Evolutionary conservation across 768 basidiomycete genomes (phyloP).

Genomic region (Auriculariales sp.): DNA sequence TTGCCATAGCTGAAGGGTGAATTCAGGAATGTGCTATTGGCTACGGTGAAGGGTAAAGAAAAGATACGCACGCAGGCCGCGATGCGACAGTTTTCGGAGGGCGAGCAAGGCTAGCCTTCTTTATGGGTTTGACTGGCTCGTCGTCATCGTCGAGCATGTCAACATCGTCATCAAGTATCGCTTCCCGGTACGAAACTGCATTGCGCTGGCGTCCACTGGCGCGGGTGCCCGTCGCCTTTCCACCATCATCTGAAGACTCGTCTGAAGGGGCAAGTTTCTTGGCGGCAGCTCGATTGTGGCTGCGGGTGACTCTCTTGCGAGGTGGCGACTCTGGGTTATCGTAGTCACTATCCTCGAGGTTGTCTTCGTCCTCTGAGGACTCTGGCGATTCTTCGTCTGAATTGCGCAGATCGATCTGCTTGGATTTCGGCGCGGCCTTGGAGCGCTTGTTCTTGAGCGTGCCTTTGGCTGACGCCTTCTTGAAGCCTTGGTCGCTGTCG

Average conservation of each 20-base stretch:
- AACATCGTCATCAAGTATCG: background rate
- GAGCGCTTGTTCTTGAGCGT: background rate
- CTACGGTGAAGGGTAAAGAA: background rate
- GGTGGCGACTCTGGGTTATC: background rate
- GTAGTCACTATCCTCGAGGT: background rate
- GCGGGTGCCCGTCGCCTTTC: background rate
- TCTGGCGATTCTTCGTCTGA: background rate
- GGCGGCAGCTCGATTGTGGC: background rate
- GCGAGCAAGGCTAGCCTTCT: background rate
- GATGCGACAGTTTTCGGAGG: background rate
- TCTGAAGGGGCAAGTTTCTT: background rate
- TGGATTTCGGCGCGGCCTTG: background rate
- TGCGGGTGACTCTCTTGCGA: background rate
- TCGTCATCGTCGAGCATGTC: background rate
- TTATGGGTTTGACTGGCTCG: background rate
- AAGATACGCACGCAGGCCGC: background rate
- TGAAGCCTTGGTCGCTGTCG: too few species aligned
- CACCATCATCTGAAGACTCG: background rate
- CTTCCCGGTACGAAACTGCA: background rate
- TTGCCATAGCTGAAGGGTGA: constrained; percentile 23
- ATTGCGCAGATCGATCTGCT: background rate
- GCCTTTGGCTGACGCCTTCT: too few species aligned
- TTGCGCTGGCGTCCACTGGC: background rate
- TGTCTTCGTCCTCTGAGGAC: background rate
- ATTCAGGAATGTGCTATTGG: background rate